Conservation (phyloP, 768 basidiomycete species). For the Cystobasidium ongulense region DNA sequence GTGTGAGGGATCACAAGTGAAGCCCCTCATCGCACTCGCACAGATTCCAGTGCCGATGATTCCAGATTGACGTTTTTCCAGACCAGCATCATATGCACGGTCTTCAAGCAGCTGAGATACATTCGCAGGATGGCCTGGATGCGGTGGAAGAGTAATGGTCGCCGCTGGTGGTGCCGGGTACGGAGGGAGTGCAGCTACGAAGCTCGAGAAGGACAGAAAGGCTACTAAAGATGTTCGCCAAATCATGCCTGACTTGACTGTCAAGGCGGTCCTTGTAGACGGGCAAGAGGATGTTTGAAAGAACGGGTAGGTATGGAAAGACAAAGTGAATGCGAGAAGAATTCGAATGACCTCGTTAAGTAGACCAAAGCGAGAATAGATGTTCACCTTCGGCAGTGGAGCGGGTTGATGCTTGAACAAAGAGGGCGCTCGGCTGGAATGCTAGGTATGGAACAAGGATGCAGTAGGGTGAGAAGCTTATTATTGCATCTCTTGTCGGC, state of each 20-base stretch:
- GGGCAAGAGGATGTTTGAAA: neutral
- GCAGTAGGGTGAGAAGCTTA: too few relatives aligned
- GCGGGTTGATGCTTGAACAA: neutral
- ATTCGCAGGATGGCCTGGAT: neutral
- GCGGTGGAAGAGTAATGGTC: neutral
- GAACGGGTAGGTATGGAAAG: neutral
- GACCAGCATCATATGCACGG: neutral
- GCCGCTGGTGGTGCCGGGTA: neutral
- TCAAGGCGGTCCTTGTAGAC: too few relatives aligned
- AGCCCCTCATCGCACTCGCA: slow-evolving; percentile 3
- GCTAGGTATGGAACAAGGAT: neutral
- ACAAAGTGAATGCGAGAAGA: neutral
- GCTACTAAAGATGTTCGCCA: neutral
- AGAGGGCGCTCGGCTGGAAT: neutral
- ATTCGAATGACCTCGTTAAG: too few relatives aligned
- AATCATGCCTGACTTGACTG: neutral
- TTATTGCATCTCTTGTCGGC: too few relatives aligned
- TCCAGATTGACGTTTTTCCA: slow-evolving; percentile 2
- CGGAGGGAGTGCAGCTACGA: neutral
- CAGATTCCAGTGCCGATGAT: slow-evolving; percentile 23
- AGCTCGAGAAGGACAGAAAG: neutral
- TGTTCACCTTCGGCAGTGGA: neutral
- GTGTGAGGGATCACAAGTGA: slow-evolving; percentile 19
- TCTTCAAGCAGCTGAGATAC: slow-evolving; percentile 2
- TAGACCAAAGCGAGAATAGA: neutral